Conservation (phyloP, 1,284 basidiomycete genomes). For the Fistulinella staudtii region DNA sequence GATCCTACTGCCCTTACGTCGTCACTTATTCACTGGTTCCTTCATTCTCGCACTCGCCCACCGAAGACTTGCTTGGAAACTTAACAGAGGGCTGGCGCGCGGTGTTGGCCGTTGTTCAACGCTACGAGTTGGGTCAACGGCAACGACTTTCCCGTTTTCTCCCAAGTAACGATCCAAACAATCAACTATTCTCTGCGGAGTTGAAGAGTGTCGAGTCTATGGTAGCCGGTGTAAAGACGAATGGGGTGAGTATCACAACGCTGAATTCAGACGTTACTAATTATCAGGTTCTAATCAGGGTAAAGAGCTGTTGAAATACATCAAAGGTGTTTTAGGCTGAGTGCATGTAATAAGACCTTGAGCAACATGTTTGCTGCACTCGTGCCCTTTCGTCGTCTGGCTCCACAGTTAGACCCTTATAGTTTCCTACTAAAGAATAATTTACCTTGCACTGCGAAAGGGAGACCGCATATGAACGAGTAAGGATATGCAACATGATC, state of each 20-base stretch:
- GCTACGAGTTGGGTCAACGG: constrained; percentile 59
- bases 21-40: constrained; percentile 66
- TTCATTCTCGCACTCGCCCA: constrained; percentile 42
- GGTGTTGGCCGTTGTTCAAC: constrained; percentile 57
- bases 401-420: too few relatives aligned
- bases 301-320: constrained; percentile 67
- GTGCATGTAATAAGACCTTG: not conserved
- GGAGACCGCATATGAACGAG: too few relatives aligned
- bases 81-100: constrained; percentile 76
- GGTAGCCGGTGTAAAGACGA: constrained; percentile 67
- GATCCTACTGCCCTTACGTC: constrained; percentile 77
- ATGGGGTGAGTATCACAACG: constrained; percentile 50
- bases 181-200: constrained; percentile 17
- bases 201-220: constrained; percentile 63
- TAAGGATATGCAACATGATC: too few relatives aligned
- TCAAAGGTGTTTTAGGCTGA: constrained; percentile 62
- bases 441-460: too few relatives aligned
- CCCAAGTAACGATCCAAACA: constrained; percentile 7
- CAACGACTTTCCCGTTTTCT: constrained; percentile 41
- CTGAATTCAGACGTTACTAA: too few relatives aligned
- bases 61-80: constrained; percentile 19
- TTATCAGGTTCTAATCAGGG: too few relatives aligned
- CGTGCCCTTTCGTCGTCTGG: too few relatives aligned
- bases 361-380: not conserved
- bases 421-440: too few relatives aligned